Conservation (phyloP, 257 asterid genomes). For the Salvia rosmarinus region DNA sequence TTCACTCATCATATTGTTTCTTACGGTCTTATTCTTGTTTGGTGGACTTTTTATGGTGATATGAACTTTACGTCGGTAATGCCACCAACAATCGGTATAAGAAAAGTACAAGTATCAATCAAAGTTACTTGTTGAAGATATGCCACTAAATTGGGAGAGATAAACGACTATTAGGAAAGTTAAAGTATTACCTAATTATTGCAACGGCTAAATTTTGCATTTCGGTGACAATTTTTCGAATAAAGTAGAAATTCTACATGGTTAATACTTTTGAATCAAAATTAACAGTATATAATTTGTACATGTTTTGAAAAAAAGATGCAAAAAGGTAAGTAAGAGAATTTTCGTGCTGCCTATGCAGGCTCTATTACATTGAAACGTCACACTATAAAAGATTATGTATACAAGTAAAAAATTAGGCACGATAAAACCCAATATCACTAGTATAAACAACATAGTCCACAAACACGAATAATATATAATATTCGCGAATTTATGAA, state of each 20-base stretch:
- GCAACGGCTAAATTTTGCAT: slow-evolving; percentile 1
- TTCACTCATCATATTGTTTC: neutral
- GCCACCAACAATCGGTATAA: neutral
- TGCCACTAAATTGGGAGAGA: neutral
- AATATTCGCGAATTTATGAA: too few relatives aligned
- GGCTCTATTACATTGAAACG: too few relatives aligned
- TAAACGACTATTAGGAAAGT: neutral
- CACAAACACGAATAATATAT: too few relatives aligned
- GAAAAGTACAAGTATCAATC: neutral
- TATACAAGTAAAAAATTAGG: too few relatives aligned
- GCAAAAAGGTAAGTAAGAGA: neutral
- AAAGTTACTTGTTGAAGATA: neutral
- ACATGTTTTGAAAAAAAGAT: neutral
- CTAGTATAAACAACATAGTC: too few relatives aligned
- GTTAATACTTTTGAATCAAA: too few relatives aligned
- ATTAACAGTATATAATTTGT: too few relatives aligned
- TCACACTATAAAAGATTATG: too few relatives aligned
- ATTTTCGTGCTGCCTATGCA: neutral
- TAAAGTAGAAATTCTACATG: too few relatives aligned
- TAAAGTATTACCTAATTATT: neutral
- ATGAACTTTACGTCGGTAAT: neutral
- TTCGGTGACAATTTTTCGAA: too few relatives aligned
- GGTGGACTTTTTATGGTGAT: neutral
- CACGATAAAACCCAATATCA: too few relatives aligned
- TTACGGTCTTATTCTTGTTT: neutral